Base-by-base conservation (phyloP, 1,284 basidiomycete species). In the Apiotrichum gracile region DNA sequence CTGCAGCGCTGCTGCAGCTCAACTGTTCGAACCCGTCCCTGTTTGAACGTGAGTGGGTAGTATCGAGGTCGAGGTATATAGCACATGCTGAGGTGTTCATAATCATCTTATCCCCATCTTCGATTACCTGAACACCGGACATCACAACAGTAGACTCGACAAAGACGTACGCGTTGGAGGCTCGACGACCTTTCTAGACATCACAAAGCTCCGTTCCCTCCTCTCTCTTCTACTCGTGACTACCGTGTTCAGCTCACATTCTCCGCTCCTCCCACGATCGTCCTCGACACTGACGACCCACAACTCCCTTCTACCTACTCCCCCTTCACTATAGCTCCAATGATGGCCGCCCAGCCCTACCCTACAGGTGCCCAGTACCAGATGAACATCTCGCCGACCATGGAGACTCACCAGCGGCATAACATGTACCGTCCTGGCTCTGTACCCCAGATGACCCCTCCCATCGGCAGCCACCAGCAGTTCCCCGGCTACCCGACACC, bases 341-440 rank as follows among this genome's bases (percentile, higher is more conserved):
- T 41, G 48, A 59, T 59, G 53, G 52, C 57, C 3, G 35, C 55
- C 25, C 57, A 58, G 26, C 47, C 51, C 8, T 59, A 59, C 35
- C 57, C 53, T 25, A 27, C 50, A 17, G 38, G 51, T 31, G 31
- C 31, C 26, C 50, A 52, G 26, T 42, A 49, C 29, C 40, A 39
- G n/a, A 34, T 47, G 24, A 24, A 26, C 27, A 35, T 46, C 17
- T 27, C 52, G 7, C 49, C 49, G 8, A 42, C 47, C 31, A 10
- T 31, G n/a, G 37, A 49, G 9, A 22, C 38, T 16, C 47, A 38
- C 9, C 45, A 51, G 16, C 56, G 56, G 33, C 54, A 52, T 43
- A 58, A 52, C 47, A 40, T 51, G 26, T 54, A 58, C 47, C 47
- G 49, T 25, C 31, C 41, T 25, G 41, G 44, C 42, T 27, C 41